These are phyloP conservation scores for Chrysanthemum seticuspe DNA, from an alignment of 129 eudicot genomes.

Conservation along the genomic window DNA sequence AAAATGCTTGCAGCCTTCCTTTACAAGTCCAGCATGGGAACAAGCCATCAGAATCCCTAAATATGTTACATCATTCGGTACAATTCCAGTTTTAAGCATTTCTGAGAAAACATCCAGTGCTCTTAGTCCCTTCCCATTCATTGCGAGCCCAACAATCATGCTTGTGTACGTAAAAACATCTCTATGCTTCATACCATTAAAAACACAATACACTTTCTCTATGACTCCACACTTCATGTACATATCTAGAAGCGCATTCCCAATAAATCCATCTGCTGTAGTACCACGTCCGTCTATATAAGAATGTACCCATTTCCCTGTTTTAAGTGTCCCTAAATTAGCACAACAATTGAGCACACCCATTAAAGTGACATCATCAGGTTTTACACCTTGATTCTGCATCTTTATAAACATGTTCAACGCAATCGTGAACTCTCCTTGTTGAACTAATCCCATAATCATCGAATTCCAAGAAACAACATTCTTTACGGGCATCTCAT, in stretches of 20 bases:
- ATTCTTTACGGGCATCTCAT: slow-evolving; percentile 44
- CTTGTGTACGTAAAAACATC: slow-evolving; percentile 37
- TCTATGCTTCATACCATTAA: slow-evolving; percentile 30
- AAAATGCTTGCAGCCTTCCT: slow-evolving; percentile 45
- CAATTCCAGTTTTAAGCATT: slow-evolving; percentile 38
- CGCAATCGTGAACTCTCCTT: slow-evolving; percentile 40
- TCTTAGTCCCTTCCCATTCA: slow-evolving; percentile 36
- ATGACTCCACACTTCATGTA: slow-evolving; percentile 49
- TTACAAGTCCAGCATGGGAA: slow-evolving; percentile 43
- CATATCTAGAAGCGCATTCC: slow-evolving; percentile 49
- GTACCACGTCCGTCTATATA: slow-evolving; percentile 30
- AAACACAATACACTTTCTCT: slow-evolving; percentile 30
- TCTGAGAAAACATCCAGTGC: slow-evolving; percentile 38
- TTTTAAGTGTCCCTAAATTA: slow-evolving; percentile 38
- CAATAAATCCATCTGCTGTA: slow-evolving; percentile 32
- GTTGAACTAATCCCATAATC: slow-evolving; percentile 44
- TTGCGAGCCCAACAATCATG: slow-evolving; percentile 44
- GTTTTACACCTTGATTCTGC: slow-evolving; percentile 32
- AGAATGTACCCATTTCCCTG: slow-evolving; percentile 48
- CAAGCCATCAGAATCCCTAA: slow-evolving; percentile 46
- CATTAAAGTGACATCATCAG: slow-evolving; percentile 38
- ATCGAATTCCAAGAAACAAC: slow-evolving; percentile 58
- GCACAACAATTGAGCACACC: slow-evolving; percentile 48
- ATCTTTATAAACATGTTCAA: slow-evolving; percentile 40
- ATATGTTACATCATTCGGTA: slow-evolving; percentile 42